Evolutionary conservation across 208 protist species (phyloP).

Genomic region (Herpetomonas tarakana): DNA sequence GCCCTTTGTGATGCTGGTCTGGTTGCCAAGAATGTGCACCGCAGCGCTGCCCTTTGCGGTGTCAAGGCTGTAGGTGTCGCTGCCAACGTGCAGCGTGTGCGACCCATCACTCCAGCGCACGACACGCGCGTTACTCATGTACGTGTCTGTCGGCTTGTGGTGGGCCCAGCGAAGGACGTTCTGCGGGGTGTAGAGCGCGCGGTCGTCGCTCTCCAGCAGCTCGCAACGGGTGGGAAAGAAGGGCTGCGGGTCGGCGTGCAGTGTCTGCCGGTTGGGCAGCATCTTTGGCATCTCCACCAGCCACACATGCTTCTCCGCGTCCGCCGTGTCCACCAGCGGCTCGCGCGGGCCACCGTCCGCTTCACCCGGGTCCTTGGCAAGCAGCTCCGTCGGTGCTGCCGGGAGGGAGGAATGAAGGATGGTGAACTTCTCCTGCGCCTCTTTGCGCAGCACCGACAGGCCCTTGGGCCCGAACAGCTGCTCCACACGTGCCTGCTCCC

Average conservation of each 20-base stretch:
- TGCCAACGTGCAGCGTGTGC: conserved; percentile 77
- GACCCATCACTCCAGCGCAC: conserved; percentile 85
- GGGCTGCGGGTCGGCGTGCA: conserved; percentile 80
- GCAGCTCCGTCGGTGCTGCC: conserved; percentile 12
- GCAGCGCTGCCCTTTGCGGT: conserved; percentile 44
- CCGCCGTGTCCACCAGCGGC: too few relatives aligned
- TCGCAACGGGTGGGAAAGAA: conserved; percentile 48
- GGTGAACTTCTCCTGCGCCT: conserved; percentile 37
- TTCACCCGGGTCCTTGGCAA: too few relatives aligned
- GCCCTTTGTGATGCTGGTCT: conserved; percentile 35
- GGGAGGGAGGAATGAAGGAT: conserved; percentile 35
- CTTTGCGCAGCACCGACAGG: conserved; percentile 27
- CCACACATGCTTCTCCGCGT: conserved; percentile 32
- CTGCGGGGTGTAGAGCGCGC: conserved; percentile 74
- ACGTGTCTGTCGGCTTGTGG: conserved; percentile 27
- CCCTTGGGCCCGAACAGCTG: conserved; percentile 54
- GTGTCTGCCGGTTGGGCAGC: conserved; percentile 67
- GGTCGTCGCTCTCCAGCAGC: conserved; percentile 59
- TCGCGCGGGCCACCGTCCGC: too few relatives aligned
- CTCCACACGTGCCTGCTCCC: conserved; percentile 37
- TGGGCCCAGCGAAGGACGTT: conserved; percentile 83
- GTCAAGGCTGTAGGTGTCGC: conserved; percentile 55
- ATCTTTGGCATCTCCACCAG: conserved; percentile 86
- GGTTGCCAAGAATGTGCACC: conserved; percentile 54
- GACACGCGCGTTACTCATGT: conserved; percentile 76